phyloP scores from a whole-genome alignment of 495 filamentous ascomycete genomes.

The Penicillium desertorum region DNA sequence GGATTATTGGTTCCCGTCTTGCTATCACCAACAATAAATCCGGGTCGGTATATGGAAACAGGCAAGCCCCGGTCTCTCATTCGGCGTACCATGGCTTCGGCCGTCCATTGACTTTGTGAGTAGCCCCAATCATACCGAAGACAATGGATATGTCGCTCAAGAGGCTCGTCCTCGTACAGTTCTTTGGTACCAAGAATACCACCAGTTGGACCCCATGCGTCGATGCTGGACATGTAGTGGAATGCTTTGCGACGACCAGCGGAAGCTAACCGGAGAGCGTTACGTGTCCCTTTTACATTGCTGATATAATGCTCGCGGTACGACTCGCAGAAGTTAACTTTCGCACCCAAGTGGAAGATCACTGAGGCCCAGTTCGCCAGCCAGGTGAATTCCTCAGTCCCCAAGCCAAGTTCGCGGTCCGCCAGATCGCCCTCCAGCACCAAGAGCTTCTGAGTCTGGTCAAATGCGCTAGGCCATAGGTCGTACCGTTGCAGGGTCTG shows the following conservation, averaged over 20 bases:
- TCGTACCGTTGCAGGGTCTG: constrained; percentile 8
- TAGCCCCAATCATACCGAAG: constrained; percentile 26
- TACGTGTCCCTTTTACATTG: constrained; percentile 22
- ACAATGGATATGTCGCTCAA: constrained; percentile 6
- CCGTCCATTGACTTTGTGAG: constrained; percentile 24
- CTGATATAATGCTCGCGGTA: constrained; percentile 20
- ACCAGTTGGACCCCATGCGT: constrained; percentile 14
- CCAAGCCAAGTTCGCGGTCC: constrained; percentile 4
- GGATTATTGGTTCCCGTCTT: constrained; percentile 22
- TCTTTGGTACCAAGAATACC: constrained; percentile 10
- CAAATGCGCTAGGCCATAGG: not conserved
- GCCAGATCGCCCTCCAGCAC: constrained; percentile 19
- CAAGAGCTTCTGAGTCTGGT: not conserved
- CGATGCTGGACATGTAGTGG: constrained; percentile 27
- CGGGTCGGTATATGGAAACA: constrained; percentile 25
- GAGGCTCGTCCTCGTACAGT: constrained; percentile 17
- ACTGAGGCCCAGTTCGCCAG: constrained; percentile 12
- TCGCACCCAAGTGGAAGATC: constrained; percentile 25
- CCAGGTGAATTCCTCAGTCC: constrained; percentile 2
- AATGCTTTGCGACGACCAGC: constrained; percentile 19
- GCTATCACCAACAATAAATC: constrained; percentile 25
- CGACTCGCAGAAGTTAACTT: constrained; percentile 23
- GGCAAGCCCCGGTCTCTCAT: constrained; percentile 18
- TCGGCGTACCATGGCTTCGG: constrained; percentile 22
- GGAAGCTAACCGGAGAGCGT: constrained; percentile 19